These are phyloP conservation scores for Fusarium subtropicale DNA, from an alignment of 2,329 filamentous ascomycete species.

Conservation along the genomic window DNA sequence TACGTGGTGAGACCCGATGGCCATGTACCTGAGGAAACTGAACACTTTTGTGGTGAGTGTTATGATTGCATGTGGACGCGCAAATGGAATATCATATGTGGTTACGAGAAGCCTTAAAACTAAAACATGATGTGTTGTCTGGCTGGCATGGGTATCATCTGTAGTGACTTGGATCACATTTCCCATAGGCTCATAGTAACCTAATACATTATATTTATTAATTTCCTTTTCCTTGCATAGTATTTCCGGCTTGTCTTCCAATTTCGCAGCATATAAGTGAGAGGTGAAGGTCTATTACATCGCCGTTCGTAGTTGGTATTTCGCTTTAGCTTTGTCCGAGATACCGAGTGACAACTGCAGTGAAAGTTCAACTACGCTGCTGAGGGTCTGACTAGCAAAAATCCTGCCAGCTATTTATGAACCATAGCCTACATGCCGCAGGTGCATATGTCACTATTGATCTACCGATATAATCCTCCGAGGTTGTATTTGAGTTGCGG, in stretches of 20 bases:
- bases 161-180: too few relatives aligned
- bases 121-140: not conserved
- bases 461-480: not conserved
- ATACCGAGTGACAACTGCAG: slow-evolving; percentile 13
- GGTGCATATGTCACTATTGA: not conserved
- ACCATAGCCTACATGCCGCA: not conserved
- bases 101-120: not conserved
- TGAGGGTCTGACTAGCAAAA: too few relatives aligned
- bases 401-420: too few relatives aligned
- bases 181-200: too few relatives aligned
- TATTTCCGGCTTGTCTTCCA: too few relatives aligned
- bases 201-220: too few relatives aligned
- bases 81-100: not conserved
- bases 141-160: not conserved
- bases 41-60: not conserved
- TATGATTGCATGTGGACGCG: not conserved
- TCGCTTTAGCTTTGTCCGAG: slow-evolving; percentile 27
- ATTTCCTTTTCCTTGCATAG: too few relatives aligned
- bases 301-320: too few relatives aligned
- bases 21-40: not conserved
- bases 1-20: not conserved
- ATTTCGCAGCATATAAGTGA: too few relatives aligned
- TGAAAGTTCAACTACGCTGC: not conserved
- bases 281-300: too few relatives aligned
- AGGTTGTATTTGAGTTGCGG: not conserved